Evolutionary conservation across 805 yeast species (phyloP).

Genomic region (Starmera dryadoides): DNA sequence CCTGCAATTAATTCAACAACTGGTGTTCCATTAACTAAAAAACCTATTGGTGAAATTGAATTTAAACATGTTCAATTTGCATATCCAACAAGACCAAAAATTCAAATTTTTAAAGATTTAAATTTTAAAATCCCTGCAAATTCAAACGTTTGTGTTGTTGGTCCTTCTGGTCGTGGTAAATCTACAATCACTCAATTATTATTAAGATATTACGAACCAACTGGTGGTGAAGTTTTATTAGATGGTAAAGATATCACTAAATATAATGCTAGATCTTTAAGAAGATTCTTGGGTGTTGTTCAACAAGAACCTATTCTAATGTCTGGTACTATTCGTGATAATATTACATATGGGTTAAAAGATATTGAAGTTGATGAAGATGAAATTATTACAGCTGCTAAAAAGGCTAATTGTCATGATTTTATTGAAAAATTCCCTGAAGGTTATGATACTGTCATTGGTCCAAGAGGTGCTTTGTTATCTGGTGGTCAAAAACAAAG

Average conservation of each 20-base stretch:
- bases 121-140: slow-evolving; percentile 42
- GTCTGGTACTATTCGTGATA: slow-evolving; percentile 77
- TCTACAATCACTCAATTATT: slow-evolving; percentile 67
- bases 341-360: slow-evolving; percentile 59
- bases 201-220: slow-evolving; percentile 44
- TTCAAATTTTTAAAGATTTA: slow-evolving; percentile 42
- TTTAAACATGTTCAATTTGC: slow-evolving; percentile 65
- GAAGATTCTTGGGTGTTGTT: slow-evolving; percentile 62
- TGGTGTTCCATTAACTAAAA: slow-evolving; percentile 41
- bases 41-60: slow-evolving; percentile 39
- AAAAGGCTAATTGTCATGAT: slow-evolving; percentile 47
- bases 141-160: slow-evolving; percentile 69
- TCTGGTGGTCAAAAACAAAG: slow-evolving; percentile 96
- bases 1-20: slow-evolving; percentile 61
- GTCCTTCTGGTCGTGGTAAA: slow-evolving; percentile 89
- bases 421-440: slow-evolving; percentile 56
- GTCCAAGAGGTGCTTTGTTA: slow-evolving; percentile 56
- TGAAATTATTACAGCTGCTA: slow-evolving; percentile 38
- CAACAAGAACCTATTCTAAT: slow-evolving; percentile 73
- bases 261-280: slow-evolving; percentile 42
- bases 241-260: slow-evolving; percentile 45
- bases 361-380: slow-evolving; percentile 40
- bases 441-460: slow-evolving; percentile 59
- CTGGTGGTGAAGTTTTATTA: slow-evolving; percentile 38
- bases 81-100: slow-evolving; percentile 84